Evolutionary conservation across 2,329 filamentous ascomycete species (phyloP), one percentile per base, ranked within the genome.

Genomic region (Xylariaceae sp.): DNA sequence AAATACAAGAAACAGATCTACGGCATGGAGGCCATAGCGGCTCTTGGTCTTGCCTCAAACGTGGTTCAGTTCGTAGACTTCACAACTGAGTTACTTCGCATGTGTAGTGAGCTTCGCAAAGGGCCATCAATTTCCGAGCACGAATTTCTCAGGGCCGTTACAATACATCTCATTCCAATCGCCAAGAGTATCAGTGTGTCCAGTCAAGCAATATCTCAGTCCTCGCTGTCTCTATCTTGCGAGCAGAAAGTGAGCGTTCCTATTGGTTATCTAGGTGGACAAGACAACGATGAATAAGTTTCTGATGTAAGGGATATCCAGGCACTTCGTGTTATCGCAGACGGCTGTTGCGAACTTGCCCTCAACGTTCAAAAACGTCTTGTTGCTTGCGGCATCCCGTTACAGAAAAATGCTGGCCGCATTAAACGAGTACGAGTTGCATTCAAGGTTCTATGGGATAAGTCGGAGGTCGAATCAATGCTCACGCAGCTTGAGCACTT

Each of bases 11-110:
- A n/a, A n/a, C n/a, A 40, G 21, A 19, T 19, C 22, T 21, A 21
- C 22, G 22, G n/a, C 7, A 56, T 56, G 50, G 52, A 58, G 40
- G 49, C 54, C 8, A 10, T 56, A 23, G 52, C 35, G 29, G 50
- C 48, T n/a, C 37, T 58, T 27, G 48, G 54, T 1, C 48, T 58
- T n/a, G 49, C 54, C 17, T 50, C 55, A 19, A 57, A 57, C 20
- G 38, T 57, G 16, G 16, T 56, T 5, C 49, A 52, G 22, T 53
- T 55, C 25, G 43, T 54, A 6, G 53, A 54, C 5, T 51, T 54
- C 25, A 40, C 42, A 12, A 17, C 45, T 12, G 45, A 54, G 35
- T 38, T 55, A 5, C 35, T 57, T n/a, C 19, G 23, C 16, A 54
- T 45, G 20, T 46, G 44, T 10, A 52, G 42, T 17, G 51, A 54